Evolutionary conservation across 225 moss, liverwort and hornwort genomes (phyloP).

Genomic region (Marchantia paleacea): DNA sequence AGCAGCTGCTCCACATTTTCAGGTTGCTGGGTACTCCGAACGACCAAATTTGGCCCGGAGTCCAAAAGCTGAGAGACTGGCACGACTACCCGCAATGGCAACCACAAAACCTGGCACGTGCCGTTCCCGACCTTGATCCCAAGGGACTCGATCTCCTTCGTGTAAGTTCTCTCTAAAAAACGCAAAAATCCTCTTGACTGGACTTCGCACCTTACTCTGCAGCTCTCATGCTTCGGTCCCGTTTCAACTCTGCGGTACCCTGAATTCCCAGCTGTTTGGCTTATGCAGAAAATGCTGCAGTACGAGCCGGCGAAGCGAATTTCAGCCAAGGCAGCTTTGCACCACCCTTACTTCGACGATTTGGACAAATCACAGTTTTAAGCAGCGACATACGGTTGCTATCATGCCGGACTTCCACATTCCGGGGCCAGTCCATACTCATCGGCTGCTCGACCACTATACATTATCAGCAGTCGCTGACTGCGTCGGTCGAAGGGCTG

Average conservation of each 20-base stretch:
- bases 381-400: not conserved
- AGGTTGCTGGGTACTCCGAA: slow-evolving; percentile 73
- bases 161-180: slow-evolving; percentile 6
- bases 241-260: not conserved
- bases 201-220: no score
- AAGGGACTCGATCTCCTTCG: slow-evolving; percentile 61
- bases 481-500: not conserved
- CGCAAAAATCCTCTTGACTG: not conserved
- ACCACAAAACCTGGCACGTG: slow-evolving; percentile 54
- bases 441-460: not conserved
- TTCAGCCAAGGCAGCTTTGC: slow-evolving; percentile 67
- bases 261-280: not conserved
- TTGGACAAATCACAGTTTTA: slow-evolving; percentile 83
- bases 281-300: slow-evolving; percentile 66
- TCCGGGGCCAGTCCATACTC: not conserved
- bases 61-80: slow-evolving; percentile 68
- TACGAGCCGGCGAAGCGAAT: slow-evolving; percentile 70
- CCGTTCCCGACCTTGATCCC: slow-evolving; percentile 56
- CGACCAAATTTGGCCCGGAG: slow-evolving; percentile 72
- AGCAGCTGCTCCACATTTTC: slow-evolving; percentile 47
- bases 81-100: slow-evolving; percentile 80
- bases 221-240: not conserved
- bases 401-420: not conserved
- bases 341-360: slow-evolving; percentile 68
- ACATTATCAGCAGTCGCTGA: slow-evolving; percentile 11